Base-by-base conservation (phyloP, 495 filamentous ascomycete species). In the Neurospora sublineolata region DNA sequence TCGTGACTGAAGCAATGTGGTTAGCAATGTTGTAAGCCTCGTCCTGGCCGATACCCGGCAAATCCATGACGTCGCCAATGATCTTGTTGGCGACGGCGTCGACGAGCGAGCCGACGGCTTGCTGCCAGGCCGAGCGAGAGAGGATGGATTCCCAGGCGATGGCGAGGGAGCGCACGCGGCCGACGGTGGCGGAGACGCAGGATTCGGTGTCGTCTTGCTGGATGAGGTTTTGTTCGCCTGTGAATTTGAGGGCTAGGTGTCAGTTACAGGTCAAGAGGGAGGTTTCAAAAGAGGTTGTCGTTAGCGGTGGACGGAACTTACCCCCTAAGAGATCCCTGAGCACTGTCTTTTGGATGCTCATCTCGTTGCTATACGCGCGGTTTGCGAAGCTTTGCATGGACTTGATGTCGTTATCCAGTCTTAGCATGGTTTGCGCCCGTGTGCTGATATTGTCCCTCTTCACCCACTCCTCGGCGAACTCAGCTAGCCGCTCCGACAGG, bases 301-400 rank as follows among this genome's bases (percentile, higher is more conserved):
- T 70, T 85, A 83, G 38, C 8, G 11, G 10, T 9, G 3, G 60
- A 20, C 16, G 18, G 6, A 2, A 87, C 90, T 75, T 88, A 75
- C 90, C 91, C 72, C 94, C 93, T 2, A 99, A 89, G 1, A 95
- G 83, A 79, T 99, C 96, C 20, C 87, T 86, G 14, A 98, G 81
- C 68, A 97, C 87, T 0, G 89, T 94, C 73, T 93, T 88, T 75
- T 98, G 93, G 3, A 89, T 87, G 68, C 90, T 88, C 88, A 99
- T 92, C 80, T 97, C 95, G 72, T 90, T 91, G 71, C 88, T 87
- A 77, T 98, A 99, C 3, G 91, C 89, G 20, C 93, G 86, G 80
- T 91, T 93, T 46, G 90, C 94, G 75, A 97, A 96, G 44, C 82
- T 87, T 72, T 91, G 89, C 12, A 97, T 84, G 4, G 88, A 85